Conservation (phyloP, 306 rosid species). For the Adenanthera pavonina region DNA sequence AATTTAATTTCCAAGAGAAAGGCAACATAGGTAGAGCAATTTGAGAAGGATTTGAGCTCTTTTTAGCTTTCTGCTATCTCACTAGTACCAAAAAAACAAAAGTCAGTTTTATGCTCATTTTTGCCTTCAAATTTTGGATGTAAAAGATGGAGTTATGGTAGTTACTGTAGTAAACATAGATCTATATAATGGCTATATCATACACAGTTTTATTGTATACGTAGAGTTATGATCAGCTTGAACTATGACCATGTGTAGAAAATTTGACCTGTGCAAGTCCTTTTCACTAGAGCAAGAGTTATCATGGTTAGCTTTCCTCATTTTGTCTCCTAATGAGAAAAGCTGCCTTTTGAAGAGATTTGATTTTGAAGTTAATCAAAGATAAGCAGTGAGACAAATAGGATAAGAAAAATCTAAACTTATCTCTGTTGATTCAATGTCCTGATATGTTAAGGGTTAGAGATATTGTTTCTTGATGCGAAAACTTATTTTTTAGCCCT, state of each 20-base stretch:
- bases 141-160: background rate
- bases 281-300: background rate
- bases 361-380: background rate
- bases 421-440: background rate
- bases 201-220: background rate
- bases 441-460: background rate
- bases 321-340: background rate
- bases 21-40: background rate
- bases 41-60: background rate
- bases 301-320: background rate
- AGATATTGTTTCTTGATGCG: background rate
- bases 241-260: background rate
- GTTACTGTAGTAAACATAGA: no score
- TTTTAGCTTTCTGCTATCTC: background rate
- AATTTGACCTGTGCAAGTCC: background rate
- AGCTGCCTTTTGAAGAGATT: background rate
- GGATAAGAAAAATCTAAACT: background rate
- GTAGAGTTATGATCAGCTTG: background rate
- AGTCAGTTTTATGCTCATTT: background rate
- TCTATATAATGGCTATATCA: background rate
- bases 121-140: background rate
- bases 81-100: no score
- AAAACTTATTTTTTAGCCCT: background rate
- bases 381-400: background rate
- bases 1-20: background rate